Evolutionary conservation across 768 basidiomycete genomes (phyloP), one percentile per base, ranked within the genome.

Genomic region (Galerina marginata): DNA sequence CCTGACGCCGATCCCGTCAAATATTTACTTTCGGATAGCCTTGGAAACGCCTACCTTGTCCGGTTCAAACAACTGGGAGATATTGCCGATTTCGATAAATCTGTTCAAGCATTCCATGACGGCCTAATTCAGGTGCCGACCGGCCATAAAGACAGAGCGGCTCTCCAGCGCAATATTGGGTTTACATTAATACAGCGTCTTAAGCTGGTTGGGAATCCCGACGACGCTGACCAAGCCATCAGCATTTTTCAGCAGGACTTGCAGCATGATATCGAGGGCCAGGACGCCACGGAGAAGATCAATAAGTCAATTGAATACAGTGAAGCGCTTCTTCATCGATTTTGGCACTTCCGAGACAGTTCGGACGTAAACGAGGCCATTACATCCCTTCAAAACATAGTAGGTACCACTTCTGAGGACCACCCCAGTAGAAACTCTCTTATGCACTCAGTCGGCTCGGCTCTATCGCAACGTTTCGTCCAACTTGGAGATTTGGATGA

Each of bases 41-140:
- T 62, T n/a, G 55, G 29, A 9, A 9, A 14, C 14, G 54, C 55
- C 9, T 39, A 47, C 9, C 20, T 54, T 23, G 49, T 54, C 25
- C 55, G 60, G 14, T 62, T 47, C 29, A 40, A 46, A 9, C 49
- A 51, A 12, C 43, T 62, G 9, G 60, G 60, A 9, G 60, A 62
- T 29, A 40, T 62, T 10, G 3, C 23, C 20, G 60, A 62, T 40
- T 45, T 57, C 14, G 58, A 62, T 39, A 51, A 56, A 46, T 33
- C 55, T 29, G 48, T 49, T 9, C 16, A 26, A 9, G 56, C 51
- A 9, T 38, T 52, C 6, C 36, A 52, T 1, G 29, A 38, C 16
- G 60, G 56, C 4, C 12, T 51, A 11, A 15, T 26, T 3, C n/a
- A 25, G 7, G 15, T 9, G 15, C n/a, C 52, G 42, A 7, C 44